phyloP scores from a whole-genome alignment of 2,329 filamentous ascomycete genomes.

The Aspergillus piperis region DNA sequence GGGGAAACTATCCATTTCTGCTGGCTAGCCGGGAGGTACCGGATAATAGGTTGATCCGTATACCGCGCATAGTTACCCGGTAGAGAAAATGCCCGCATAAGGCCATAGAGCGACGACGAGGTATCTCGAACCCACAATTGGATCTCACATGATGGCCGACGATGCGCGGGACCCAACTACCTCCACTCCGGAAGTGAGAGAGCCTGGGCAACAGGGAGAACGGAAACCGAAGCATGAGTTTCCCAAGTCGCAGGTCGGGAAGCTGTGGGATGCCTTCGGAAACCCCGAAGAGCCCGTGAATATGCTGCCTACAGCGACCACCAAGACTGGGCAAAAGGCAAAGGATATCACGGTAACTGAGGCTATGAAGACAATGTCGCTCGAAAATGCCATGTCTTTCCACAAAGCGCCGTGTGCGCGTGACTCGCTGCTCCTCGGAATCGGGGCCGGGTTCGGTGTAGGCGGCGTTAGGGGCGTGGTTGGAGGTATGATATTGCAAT shows the following conservation, averaged over 20 bases:
- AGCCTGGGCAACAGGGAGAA: conserved; percentile 21
- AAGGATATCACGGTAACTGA: conserved; percentile 46
- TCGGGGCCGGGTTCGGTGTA: conserved; percentile 73
- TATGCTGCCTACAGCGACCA: conserved; percentile 57
- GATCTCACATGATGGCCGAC: conserved; percentile 39
- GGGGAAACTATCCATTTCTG: conserved; percentile 22
- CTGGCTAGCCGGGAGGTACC: not conserved
- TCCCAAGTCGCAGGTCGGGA: conserved; percentile 48
- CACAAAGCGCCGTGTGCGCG: conserved; percentile 82
- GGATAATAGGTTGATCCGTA: conserved; percentile 16
- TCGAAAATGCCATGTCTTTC: conserved; percentile 61
- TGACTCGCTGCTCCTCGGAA: conserved; percentile 79
- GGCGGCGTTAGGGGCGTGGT: conserved; percentile 74
- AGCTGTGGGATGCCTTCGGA: conserved; percentile 51
- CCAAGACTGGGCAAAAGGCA: conserved; percentile 61
- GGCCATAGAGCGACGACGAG: conserved; percentile 8
- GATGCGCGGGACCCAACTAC: conserved; percentile 36
- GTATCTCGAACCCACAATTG: not conserved
- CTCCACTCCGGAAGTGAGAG: conserved; percentile 12
- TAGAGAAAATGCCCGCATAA: conserved; percentile 11
- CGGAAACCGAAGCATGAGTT: conserved; percentile 45
- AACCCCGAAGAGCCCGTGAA: conserved; percentile 55
- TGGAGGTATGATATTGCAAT: conserved; percentile 59
- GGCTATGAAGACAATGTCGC: conserved; percentile 46
- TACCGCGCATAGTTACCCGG: conserved; percentile 15